Evolutionary conservation across 148 eudicot genomes (phyloP), one percentile per base, ranked within the genome.

Genomic region (Nepenthes gracilis): DNA sequence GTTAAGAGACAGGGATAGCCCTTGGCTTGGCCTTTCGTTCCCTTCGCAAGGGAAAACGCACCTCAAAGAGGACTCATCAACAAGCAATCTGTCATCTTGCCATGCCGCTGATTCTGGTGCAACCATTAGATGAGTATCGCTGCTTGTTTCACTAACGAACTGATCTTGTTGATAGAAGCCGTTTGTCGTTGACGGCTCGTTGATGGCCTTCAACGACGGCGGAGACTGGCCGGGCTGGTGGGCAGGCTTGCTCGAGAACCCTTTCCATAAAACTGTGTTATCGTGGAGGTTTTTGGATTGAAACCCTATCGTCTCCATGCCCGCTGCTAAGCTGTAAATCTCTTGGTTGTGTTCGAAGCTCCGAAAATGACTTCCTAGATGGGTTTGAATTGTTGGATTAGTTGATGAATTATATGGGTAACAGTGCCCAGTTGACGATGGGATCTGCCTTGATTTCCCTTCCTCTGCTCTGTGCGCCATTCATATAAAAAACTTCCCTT

Each of bases 11-110:
- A 93, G 85, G 0, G 98, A 88, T 54, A 93, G 84, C 0, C 98
- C 96, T 76, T 88, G 94, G 60, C 90, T 84, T n/a, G 90, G 94
- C 74, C 85, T 88, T 64, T 92, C 96, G 66, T 88, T 85, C 12
- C 85, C 86, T 74, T 85, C 93, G 70, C 90, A 85, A 12, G 90
- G 77, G 55, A 88, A 83, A 43, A 83, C 87, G 73, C 82, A 80
- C 67, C 92, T 85, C 61, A 74, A 12, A 2, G 84, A 71, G 10
- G 80, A 67, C 47, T 83, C 77, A 50, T 3, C 65, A n/a, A 9
- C 69, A 11, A 49, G 53, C 11, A n/a, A 49, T 49, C 53, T 49
- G 53, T 49, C 1, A 2, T 49, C 55, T 4, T 70, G 80, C 69
- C 68, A 64, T 6, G 58, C 23, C 15, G 65, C n/a, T 48, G 53